Evolutionary conservation across 1,139 yeast species (phyloP).

Genomic region (Groenewaldozyma auringiensis): DNA sequence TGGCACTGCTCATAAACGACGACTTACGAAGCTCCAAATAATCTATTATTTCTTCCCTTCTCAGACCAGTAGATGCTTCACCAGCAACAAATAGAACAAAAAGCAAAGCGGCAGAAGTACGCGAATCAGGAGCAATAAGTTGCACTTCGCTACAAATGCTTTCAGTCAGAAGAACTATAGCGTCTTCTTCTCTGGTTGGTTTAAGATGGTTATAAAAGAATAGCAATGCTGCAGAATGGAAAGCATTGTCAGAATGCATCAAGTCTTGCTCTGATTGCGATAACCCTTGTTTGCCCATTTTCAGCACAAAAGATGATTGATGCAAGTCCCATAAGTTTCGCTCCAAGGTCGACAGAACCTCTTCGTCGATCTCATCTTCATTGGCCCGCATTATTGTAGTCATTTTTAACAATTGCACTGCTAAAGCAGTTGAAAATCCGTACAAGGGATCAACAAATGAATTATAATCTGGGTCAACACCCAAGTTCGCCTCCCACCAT

Average conservation of each 20-base stretch:
- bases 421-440: neutral
- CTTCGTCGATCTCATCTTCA: neutral
- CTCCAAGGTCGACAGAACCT: neutral
- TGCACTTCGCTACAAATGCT: neutral
- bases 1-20: neutral
- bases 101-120: neutral
- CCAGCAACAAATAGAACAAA: neutral
- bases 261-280: neutral
- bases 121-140: neutral
- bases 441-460: neutral
- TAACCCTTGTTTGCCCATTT: neutral
- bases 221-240: slow-evolving; percentile 1
- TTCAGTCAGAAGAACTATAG: neutral
- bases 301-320: neutral
- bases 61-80: neutral
- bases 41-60: neutral
- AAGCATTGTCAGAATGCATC: neutral
- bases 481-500: neutral
- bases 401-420: neutral
- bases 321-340: neutral
- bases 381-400: neutral
- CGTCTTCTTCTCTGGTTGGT: neutral
- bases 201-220: neutral
- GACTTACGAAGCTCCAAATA: neutral
- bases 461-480: neutral